phyloP scores from a whole-genome alignment of 75 land plant species.

The Cunninghamia lanceolata region DNA sequence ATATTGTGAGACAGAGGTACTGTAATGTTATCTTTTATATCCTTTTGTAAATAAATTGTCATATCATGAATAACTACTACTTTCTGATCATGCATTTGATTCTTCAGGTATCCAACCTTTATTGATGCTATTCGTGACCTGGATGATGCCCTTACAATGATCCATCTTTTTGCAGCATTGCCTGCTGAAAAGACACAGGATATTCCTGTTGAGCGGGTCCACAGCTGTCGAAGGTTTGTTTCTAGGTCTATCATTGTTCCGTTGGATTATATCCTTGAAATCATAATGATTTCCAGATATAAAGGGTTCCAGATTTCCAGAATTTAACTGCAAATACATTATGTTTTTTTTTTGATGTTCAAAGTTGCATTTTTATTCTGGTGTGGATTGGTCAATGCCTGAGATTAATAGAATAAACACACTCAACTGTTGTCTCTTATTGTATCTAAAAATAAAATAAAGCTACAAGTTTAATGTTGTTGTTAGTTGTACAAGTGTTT shows the following conservation, averaged over 20 bases:
- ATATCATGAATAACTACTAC: background rate
- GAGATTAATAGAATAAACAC: background rate
- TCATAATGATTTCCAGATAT: background rate
- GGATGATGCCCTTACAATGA: conserved; percentile 93
- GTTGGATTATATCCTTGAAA: background rate
- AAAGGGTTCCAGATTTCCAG: background rate
- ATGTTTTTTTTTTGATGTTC: background rate
- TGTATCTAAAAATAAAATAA: background rate
- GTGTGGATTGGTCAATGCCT: background rate
- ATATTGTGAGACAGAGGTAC: conserved; percentile 78
- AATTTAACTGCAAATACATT: background rate
- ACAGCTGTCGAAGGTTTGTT: conserved; percentile 81
- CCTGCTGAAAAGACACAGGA: conserved; percentile 73
- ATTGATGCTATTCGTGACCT: conserved; percentile 94
- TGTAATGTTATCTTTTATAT: background rate
- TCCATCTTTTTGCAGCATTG: conserved; percentile 89
- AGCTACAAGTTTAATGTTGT: background rate
- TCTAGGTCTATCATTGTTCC: background rate
- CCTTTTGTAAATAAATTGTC: background rate
- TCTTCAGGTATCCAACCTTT: conserved; percentile 79
- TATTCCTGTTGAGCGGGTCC: conserved; percentile 63
- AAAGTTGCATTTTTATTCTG: background rate
- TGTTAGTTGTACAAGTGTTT: background rate
- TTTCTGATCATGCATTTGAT: background rate
- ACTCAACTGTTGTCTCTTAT: background rate